Conservation (phyloP, 192 early-diverging fungal species). For the Helicostylum pulchrum region DNA sequence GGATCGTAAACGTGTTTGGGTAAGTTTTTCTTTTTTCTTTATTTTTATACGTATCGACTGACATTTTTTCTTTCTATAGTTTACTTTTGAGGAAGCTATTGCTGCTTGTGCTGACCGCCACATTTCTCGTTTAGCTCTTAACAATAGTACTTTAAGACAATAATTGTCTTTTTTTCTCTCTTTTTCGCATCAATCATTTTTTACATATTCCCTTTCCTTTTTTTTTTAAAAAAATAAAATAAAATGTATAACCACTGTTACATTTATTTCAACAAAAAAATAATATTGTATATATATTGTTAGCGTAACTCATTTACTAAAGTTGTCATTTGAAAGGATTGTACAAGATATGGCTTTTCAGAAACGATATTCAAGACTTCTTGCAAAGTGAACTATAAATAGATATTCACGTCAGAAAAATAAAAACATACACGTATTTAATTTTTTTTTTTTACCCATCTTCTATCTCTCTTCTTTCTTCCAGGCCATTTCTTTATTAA, state of each 20-base stretch:
- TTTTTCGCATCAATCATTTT: neutral
- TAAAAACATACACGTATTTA: neutral
- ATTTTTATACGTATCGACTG: neutral
- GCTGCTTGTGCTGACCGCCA: slow-evolving; percentile 11
- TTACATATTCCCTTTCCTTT: neutral
- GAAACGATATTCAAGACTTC: neutral
- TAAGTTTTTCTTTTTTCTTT: neutral
- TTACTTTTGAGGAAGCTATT: slow-evolving; percentile 21
- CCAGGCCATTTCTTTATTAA: slow-evolving; percentile 51
- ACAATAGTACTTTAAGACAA: slow-evolving; percentile 3
- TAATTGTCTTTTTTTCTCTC: neutral
- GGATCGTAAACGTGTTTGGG: slow-evolving; percentile 29
- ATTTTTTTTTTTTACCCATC: slow-evolving; percentile 14
- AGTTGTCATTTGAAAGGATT: no score
- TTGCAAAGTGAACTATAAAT: slow-evolving; percentile 10
- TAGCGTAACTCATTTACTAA: no score
- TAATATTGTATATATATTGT: no score
- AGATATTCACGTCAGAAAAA: neutral
- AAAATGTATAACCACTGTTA: no score
- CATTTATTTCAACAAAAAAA: no score
- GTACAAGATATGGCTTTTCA: slow-evolving; percentile 2
- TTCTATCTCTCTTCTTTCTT: slow-evolving; percentile 34
- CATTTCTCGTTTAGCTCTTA: slow-evolving; percentile 20
- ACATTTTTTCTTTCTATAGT: neutral
- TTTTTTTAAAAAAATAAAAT: slow-evolving; percentile 3